Conservation (phyloP, 768 basidiomycete genomes). For the Candolleomyces efflorescens region DNA sequence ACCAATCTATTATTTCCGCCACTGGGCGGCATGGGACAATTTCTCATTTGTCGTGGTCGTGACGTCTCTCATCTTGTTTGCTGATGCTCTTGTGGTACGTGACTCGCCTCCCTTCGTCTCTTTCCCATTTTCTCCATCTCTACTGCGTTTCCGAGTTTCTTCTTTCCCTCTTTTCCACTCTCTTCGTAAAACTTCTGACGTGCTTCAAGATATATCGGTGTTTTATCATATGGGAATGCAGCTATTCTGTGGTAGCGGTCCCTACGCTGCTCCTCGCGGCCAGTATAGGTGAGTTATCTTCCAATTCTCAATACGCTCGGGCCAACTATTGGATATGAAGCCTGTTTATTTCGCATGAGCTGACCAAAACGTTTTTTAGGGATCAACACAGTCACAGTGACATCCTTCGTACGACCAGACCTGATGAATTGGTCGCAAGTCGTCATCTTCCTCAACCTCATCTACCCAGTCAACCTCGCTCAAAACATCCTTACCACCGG, state of each 20-base stretch:
- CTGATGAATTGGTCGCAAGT: background rate
- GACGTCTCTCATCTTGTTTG: background rate
- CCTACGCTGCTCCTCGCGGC: conserved; percentile 17
- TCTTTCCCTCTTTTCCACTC: background rate
- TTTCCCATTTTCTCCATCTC: no score
- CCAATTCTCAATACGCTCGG: no score
- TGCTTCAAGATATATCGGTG: conserved; percentile 29
- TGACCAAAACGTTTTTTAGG: conserved; percentile 7
- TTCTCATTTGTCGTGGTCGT: background rate
- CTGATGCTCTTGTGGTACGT: background rate
- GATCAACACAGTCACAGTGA: conserved; percentile 16
- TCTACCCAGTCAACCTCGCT: conserved; percentile 22
- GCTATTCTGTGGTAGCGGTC: conserved; percentile 15
- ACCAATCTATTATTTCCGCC: background rate
- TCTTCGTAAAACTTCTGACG: no score
- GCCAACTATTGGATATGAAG: no score
- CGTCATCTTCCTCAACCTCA: conserved; percentile 14
- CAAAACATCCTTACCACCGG: conserved; percentile 25
- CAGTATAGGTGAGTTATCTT: conserved; percentile 17
- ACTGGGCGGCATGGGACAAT: background rate
- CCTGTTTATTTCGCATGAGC: no score
- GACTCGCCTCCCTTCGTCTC: no score
- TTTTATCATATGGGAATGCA: conserved; percentile 24
- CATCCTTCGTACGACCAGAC: conserved; percentile 19
- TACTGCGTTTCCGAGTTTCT: no score